A percentile compares a stretch with the other conserved stretches of the same genome.
Evolutionary conservation across 495 filamentous ascomycete species (phyloP).

Genomic region (Chaetomium tenue): DNA sequence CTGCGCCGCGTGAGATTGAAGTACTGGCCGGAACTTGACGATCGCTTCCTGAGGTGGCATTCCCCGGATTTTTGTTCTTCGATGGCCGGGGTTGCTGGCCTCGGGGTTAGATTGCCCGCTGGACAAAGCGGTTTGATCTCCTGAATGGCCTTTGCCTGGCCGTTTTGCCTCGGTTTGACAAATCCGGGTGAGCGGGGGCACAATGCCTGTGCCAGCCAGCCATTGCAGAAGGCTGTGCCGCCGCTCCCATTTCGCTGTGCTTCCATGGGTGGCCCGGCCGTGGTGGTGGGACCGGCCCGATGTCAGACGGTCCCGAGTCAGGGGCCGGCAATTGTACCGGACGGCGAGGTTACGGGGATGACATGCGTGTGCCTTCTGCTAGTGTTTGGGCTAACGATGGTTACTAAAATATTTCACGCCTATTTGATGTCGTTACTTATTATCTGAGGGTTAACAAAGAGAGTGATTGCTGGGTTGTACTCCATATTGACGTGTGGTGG

Average conservation of each 20-base stretch:
- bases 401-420: background rate
- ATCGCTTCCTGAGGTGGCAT: background rate
- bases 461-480: background rate
- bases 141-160: background rate
- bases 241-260: background rate
- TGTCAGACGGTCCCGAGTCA: slow-evolving; percentile 21
- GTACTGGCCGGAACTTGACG: background rate
- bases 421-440: background rate
- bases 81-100: background rate
- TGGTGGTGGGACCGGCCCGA: slow-evolving; percentile 3
- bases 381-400: background rate
- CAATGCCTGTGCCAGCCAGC: background rate
- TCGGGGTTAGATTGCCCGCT: background rate
- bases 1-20: slow-evolving; percentile 3
- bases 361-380: background rate
- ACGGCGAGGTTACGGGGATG: background rate
- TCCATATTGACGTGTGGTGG: background rate
- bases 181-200: background rate
- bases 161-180: slow-evolving; percentile 7
- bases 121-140: slow-evolving; percentile 11
- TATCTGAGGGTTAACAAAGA: background rate
- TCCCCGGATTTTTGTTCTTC: slow-evolving; percentile 1
- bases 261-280: slow-evolving; percentile 20
- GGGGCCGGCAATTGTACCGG: background rate
- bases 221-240: background rate